Conservation (phyloP, 2,329 filamentous ascomycete species). For the Hypoxylon sp. region DNA sequence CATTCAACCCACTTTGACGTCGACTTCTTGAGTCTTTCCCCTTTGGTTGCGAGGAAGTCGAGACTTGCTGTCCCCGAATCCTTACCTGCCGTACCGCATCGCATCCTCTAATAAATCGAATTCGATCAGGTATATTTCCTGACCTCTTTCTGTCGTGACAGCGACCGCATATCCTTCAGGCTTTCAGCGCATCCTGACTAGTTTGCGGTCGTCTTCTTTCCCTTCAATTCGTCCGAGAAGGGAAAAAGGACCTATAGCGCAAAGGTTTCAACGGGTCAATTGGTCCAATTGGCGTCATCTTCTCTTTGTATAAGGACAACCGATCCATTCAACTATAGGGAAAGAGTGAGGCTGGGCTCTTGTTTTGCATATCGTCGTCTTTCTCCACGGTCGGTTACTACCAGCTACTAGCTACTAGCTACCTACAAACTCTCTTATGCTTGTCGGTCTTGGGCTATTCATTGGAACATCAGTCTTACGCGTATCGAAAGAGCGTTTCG, state of each 20-base stretch:
- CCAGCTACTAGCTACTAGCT: constrained; percentile 5
- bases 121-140: constrained; percentile 15
- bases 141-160: constrained; percentile 11
- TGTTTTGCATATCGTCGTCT: constrained; percentile 15
- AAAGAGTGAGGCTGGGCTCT: constrained; percentile 31
- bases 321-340: constrained; percentile 21
- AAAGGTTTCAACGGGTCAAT: constrained; percentile 28
- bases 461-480: background rate
- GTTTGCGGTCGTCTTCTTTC: constrained; percentile 17
- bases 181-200: constrained; percentile 26
- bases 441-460: constrained; percentile 7
- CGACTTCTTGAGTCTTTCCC: constrained; percentile 23
- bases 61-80: constrained; percentile 22
- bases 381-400: constrained; percentile 11
- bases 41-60: constrained; percentile 27
- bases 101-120: constrained; percentile 22
- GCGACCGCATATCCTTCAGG: constrained; percentile 19
- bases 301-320: constrained; percentile 35
- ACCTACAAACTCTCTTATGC: constrained; percentile 11
- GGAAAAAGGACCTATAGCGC: constrained; percentile 22
- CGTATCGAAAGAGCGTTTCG: constrained; percentile 27
- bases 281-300: constrained; percentile 28
- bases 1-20: constrained; percentile 34
- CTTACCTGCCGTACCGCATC: constrained; percentile 23
- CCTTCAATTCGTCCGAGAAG: constrained; percentile 34